A percentile compares a stretch with the other conserved stretches of the same genome.
These are phyloP conservation scores for Cyberlindnera maclurae DNA, from an alignment of 805 yeast genomes.

Conservation along the genomic window DNA sequence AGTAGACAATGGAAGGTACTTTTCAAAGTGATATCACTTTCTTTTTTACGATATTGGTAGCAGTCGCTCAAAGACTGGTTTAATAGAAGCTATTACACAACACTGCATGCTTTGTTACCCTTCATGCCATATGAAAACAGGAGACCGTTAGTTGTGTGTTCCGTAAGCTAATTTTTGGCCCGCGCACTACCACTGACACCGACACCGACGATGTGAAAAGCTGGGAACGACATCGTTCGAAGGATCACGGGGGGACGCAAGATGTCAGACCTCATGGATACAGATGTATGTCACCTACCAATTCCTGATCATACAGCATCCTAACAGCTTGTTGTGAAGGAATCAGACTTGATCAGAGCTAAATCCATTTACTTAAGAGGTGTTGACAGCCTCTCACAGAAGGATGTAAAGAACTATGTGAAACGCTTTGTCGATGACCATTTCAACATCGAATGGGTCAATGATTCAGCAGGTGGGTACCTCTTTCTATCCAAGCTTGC, in stretches of 20 bases:
- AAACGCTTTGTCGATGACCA: conserved; percentile 10
- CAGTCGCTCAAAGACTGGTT: no score
- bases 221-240: no score
- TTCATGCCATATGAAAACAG: no score
- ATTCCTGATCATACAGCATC: neutral
- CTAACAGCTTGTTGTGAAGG: conserved; percentile 1
- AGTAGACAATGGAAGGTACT: conserved; percentile 4
- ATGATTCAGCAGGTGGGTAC: conserved; percentile 19
- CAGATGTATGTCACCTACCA: conserved; percentile 12
- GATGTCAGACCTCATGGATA: conserved; percentile 14
- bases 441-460: conserved; percentile 23
- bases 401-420: conserved; percentile 16
- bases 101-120: no score
- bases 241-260: no score
- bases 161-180: no score
- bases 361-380: conserved; percentile 20
- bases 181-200: no score
- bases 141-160: no score
- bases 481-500: neutral
- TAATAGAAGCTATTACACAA: no score
- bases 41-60: no score
- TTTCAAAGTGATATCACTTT: conserved; percentile 5
- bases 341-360: conserved; percentile 12
- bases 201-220: no score
- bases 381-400: conserved; percentile 22